Evolutionary conservation across 805 yeast genomes (phyloP).

Genomic region (Kuraishia cidri): DNA sequence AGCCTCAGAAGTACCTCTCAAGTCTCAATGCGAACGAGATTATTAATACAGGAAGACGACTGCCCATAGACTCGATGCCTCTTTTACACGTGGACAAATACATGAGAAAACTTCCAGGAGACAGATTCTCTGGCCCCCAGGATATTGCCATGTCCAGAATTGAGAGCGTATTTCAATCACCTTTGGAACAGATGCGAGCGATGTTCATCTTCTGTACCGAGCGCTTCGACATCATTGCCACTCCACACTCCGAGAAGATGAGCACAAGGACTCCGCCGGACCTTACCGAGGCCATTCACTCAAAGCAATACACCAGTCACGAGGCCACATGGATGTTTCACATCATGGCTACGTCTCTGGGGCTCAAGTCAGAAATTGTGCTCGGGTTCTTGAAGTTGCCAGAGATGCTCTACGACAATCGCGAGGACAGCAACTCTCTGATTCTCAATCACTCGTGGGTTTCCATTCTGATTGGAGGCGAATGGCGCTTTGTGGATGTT

Average conservation of each 20-base stretch:
- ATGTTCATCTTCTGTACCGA: constrained; percentile 54
- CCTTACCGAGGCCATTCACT: constrained; percentile 16
- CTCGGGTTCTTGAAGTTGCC: constrained; percentile 82
- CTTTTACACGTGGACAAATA: constrained; percentile 32
- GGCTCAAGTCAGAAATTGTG: constrained; percentile 67
- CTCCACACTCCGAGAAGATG: constrained; percentile 21
- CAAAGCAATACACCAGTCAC: constrained; percentile 24
- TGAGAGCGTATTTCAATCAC: constrained; percentile 40
- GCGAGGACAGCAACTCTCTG: constrained; percentile 31
- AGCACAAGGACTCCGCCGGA: constrained; percentile 20
- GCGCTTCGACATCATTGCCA: constrained; percentile 38
- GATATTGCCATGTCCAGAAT: constrained; percentile 45
- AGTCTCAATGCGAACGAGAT: constrained; percentile 39
- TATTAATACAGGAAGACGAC: constrained; percentile 5
- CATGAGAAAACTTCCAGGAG: constrained; percentile 24
- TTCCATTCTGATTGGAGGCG: constrained; percentile 63
- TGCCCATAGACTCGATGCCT: constrained; percentile 13
- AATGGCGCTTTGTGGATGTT: constrained; percentile 76
- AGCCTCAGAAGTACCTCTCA: constrained; percentile 45
- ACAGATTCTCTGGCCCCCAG: constrained; percentile 38
- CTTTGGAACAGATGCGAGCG: constrained; percentile 57
- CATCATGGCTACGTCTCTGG: constrained; percentile 59
- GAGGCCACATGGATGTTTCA: constrained; percentile 75
- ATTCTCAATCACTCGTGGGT: constrained; percentile 85
- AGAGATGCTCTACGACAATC: constrained; percentile 37